Evolutionary conservation across 2,329 filamentous ascomycete genomes (phyloP).

Genomic region (Rhynchosporium agropyri): DNA sequence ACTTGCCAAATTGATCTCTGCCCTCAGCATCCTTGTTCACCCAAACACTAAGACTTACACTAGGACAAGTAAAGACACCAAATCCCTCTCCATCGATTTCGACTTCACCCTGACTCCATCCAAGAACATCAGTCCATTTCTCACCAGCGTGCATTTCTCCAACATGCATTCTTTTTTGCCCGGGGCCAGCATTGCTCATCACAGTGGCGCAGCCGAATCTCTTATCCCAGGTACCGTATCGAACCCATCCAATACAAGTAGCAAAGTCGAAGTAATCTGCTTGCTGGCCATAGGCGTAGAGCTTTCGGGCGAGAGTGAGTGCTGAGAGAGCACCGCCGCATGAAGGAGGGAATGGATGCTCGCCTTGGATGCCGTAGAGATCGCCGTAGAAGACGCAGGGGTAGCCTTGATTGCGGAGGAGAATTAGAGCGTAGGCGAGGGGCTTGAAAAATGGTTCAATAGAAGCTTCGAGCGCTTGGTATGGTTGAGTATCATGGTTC

Average conservation of each 20-base stretch:
- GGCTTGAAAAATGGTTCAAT: constrained; percentile 71
- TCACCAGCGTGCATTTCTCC: constrained; percentile 60
- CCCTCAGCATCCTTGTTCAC: constrained; percentile 58
- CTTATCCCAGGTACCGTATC: constrained; percentile 52
- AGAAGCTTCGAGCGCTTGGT: constrained; percentile 63
- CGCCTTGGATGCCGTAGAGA: constrained; percentile 60
- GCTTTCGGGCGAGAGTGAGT: constrained; percentile 62
- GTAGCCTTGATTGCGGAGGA: constrained; percentile 63
- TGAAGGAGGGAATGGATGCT: constrained; percentile 53
- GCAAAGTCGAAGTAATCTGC: constrained; percentile 63
- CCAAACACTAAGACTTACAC: constrained; percentile 62
- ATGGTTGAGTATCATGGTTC: constrained; percentile 72
- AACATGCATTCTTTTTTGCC: constrained; percentile 62
- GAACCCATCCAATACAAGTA: constrained; percentile 61
- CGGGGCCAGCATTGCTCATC: constrained; percentile 54
- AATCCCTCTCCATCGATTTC: constrained; percentile 61
- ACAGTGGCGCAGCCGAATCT: constrained; percentile 58
- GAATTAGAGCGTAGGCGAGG: constrained; percentile 71
- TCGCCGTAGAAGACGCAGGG: constrained; percentile 74
- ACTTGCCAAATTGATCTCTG: constrained; percentile 48
- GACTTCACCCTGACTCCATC: constrained; percentile 56
- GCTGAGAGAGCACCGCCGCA: constrained; percentile 58
- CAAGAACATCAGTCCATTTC: constrained; percentile 65
- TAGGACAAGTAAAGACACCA: constrained; percentile 57
- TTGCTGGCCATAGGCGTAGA: constrained; percentile 69